Evolutionary conservation across 495 filamentous ascomycete genomes (phyloP).

Genomic region (Venustampulla echinocandica): DNA sequence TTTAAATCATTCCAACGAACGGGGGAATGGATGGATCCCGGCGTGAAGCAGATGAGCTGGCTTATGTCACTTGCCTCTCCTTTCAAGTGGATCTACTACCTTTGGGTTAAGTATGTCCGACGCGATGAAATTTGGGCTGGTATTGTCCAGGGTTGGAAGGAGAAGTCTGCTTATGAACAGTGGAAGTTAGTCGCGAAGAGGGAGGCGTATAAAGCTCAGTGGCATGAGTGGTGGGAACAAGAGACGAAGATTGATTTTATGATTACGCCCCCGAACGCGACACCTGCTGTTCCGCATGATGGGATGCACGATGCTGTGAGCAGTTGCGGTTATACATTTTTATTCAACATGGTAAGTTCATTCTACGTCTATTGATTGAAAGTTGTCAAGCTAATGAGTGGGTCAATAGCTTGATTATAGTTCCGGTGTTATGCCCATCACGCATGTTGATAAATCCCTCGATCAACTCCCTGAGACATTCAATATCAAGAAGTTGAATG

Average conservation of each 20-base stretch:
- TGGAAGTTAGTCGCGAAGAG: conserved; percentile 73
- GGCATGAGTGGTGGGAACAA: conserved; percentile 77
- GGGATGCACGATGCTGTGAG: conserved; percentile 82
- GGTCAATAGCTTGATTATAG: conserved; percentile 70
- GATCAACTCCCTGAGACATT: conserved; percentile 57
- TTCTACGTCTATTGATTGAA: conserved; percentile 24
- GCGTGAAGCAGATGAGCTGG: conserved; percentile 62
- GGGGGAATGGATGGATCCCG: conserved; percentile 74
- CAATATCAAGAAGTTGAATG: conserved; percentile 56
- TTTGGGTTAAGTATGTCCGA: conserved; percentile 76
- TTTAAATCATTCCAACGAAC: conserved; percentile 66
- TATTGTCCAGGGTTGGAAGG: conserved; percentile 60
- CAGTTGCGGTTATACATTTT: conserved; percentile 89
- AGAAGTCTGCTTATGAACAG: conserved; percentile 62
- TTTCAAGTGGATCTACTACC: conserved; percentile 78
- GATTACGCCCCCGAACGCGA: conserved; percentile 78
- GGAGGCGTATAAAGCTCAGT: conserved; percentile 66
- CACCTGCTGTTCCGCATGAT: conserved; percentile 79
- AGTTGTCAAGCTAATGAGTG: conserved; percentile 12
- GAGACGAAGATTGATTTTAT: conserved; percentile 66
- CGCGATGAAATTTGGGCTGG: conserved; percentile 71
- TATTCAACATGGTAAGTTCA: conserved; percentile 75
- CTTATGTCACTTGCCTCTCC: conserved; percentile 67
- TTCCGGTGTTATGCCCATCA: conserved; percentile 76
- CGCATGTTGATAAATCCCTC: conserved; percentile 61